Base-by-base conservation (phyloP, 2,329 filamentous ascomycete species). In the Xylariaceae sp. region DNA sequence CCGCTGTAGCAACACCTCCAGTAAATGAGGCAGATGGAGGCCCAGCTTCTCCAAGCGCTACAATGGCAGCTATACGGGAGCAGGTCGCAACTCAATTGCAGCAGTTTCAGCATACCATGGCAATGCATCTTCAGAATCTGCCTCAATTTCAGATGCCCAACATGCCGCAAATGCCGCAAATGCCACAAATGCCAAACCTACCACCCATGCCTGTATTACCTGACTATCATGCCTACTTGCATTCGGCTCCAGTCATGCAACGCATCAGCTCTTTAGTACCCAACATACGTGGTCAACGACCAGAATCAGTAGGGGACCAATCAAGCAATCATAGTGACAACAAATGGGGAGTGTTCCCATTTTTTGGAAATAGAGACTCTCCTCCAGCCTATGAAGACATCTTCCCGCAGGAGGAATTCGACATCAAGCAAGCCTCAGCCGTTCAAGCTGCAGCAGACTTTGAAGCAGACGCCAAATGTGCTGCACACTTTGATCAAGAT, bases 341-440 rank as follows among this genome's bases (percentile, higher is more conserved):
- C 64, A 81, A 82, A 58, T 90, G 88, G 87, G 90, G 87, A 84
- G 87, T 89, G 68, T 75, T 88, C 24, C 81, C 88, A 40, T 75
- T 80, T 33, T 78, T 81, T 48, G 64, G 68, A 24, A 77, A 74
- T 17, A 76, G 75, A 34, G 74, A 83, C 8, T 76, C 79, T 3
- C 90, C 90, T 7, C 91, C 91, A 8, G 84, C 91, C 0, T 95
- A 95, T 63, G 87, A 92, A 50, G 91, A 93, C 44, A 84, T 95
- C 24, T 95, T 87, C 71, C 90, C 89, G 1, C 76, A 77, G 36
- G 73, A 78, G 50, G 77, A 80, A 40, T 61, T 79, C 14, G 82
- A 87, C 53, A 75, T 74, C 21, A 88, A 89, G 71, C 80, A 83
- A 65, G 76, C 80, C 16, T 82, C 83, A n/a, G 84, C 82, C 1